Evolutionary conservation across 805 yeast species (phyloP).

Genomic region (Gaillardinia entomophila): DNA sequence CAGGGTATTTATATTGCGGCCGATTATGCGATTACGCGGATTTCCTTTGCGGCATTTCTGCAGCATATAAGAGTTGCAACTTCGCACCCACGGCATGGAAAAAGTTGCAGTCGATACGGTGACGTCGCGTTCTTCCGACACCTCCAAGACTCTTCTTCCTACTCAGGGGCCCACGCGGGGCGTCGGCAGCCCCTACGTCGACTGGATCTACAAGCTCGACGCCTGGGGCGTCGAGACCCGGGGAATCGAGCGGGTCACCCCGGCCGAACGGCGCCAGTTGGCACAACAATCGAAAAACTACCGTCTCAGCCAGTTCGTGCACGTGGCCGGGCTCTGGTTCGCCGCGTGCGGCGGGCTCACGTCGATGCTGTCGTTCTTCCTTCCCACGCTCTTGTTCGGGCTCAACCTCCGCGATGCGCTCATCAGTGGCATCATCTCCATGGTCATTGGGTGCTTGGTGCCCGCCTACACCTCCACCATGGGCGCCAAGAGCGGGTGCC

Average conservation of each 20-base stretch:
- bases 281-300: constrained; percentile 2
- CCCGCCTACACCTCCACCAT: constrained; percentile 34
- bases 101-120: constrained; percentile 31
- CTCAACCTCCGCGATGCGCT: constrained; percentile 20
- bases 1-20: background rate
- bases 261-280: constrained; percentile 17
- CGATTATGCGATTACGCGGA: background rate
- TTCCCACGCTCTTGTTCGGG: constrained; percentile 24
- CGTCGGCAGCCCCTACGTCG: too few relatives aligned
- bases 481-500: constrained; percentile 34
- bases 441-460: constrained; percentile 28
- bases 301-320: constrained; percentile 14
- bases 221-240: constrained; percentile 25
- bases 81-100: constrained; percentile 26
- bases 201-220: constrained; percentile 16
- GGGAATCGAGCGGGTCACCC: constrained; percentile 29
- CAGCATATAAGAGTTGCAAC: constrained; percentile 5
- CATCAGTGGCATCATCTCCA: constrained; percentile 23
- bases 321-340: constrained; percentile 32
- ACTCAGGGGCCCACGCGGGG: too few relatives aligned
- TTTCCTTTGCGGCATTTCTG: background rate
- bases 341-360: constrained; percentile 36
- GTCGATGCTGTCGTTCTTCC: constrained; percentile 31
- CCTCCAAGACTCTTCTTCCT: too few relatives aligned
- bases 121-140: too few relatives aligned